Evolutionary conservation across 1,284 basidiomycete species (phyloP), one percentile per base, ranked within the genome.

Genomic region (Rhizoctonia solani): DNA sequence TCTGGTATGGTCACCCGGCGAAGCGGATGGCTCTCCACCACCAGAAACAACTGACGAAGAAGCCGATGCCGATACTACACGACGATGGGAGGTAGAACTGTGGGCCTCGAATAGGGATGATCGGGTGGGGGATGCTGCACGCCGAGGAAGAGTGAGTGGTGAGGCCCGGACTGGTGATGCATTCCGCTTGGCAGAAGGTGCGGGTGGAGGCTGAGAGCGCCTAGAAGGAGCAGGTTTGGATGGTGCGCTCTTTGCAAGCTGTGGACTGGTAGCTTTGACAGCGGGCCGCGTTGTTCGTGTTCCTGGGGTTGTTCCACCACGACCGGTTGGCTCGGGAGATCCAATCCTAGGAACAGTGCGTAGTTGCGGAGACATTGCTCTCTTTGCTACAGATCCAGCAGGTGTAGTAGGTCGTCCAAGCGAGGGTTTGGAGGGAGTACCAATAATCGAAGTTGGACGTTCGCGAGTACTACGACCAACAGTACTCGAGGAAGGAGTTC

Each of bases 401-500:
- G 59, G 49, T 27, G 59, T 41, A 19, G 59, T 27, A 6, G 47
- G 47, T n/a, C 50, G 59, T 14, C 44, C 30, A 21, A 41, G 21
- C 14, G 59, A 47, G n/a, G 34, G 14, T 14, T 13, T 53, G 4
- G 46, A 47, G 13, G 58, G 58, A 3, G 59, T 6, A 39, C 58
- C 16, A 25, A 65, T 19, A 6, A 65, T 21, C 13, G 59, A 65
- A 19, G 34, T 27, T 34, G 59, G 59, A 37, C 59, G 59, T 23
- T 61, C 58, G 16, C 42, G n/a, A n/a, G n/a, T 50, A 32, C 46
- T 16, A 6, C 58, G 58, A 19, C 58, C 46, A 23, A n/a, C 37
- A 41, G 41, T 49, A 25, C 59, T 65, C 4, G 49, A 65, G 25
- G 39, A 47, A 1, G 59, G 59, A 4, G 59, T 53, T 53, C 53